A percentile compares a stretch with the other conserved stretches of the same genome.
Conservation (phyloP, 2,329 filamentous ascomycete genomes). For the Fusarium palustre region DNA sequence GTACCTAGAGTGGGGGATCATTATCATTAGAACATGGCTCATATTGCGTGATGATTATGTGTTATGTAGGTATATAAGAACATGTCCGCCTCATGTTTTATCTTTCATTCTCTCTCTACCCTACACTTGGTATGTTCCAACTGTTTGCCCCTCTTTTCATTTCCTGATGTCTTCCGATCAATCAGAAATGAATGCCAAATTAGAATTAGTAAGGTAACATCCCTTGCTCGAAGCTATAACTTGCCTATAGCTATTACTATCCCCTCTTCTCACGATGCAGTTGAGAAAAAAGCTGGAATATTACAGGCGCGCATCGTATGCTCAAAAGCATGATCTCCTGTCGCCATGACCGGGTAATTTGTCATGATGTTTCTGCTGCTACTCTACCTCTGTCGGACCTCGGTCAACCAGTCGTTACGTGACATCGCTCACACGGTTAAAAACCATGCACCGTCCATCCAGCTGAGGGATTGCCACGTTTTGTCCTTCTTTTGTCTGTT, state of each 20-base stretch:
- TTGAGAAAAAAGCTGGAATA: background rate
- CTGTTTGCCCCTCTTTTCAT: background rate
- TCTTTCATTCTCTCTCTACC: background rate
- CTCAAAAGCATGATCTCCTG: background rate
- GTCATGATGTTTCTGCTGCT: background rate
- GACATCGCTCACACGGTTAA: constrained; percentile 4
- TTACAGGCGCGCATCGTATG: constrained; percentile 16
- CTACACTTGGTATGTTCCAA: background rate
- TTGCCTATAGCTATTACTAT: background rate
- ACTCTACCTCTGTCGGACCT: background rate
- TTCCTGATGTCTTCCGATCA: background rate
- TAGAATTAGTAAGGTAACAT: background rate
- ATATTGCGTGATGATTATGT: background rate
- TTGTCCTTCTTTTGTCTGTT: background rate
- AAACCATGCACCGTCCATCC: background rate
- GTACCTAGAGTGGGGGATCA: background rate
- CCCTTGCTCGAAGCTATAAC: background rate
- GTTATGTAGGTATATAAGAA: background rate
- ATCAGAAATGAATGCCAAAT: background rate
- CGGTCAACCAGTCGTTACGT: background rate
- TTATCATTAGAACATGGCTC: background rate
- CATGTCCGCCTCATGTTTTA: background rate
- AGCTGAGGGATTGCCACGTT: background rate
- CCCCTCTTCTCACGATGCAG: background rate
- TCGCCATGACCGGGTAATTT: background rate